Conservation (phyloP, 1,139 yeast genomes). For the Yamadazyma diospyri region DNA sequence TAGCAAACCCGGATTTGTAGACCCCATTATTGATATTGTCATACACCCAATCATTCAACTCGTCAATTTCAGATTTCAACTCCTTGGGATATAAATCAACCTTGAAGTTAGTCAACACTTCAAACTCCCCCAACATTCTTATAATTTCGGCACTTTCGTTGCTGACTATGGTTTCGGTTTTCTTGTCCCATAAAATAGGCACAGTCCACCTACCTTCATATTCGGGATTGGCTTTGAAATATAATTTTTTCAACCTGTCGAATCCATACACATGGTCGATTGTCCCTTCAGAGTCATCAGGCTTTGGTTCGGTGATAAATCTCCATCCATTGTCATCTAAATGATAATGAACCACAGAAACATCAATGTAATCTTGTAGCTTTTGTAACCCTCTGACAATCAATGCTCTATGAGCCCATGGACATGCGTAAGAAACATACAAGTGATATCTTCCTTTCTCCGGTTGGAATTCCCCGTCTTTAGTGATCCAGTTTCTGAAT, state of each 20-base stretch:
- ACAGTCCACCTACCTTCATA: constrained; percentile 85
- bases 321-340: constrained; percentile 88
- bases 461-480: constrained; percentile 62
- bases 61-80: constrained; percentile 60
- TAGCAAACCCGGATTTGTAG: constrained; percentile 89
- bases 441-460: constrained; percentile 82
- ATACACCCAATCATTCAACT: constrained; percentile 79
- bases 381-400: constrained; percentile 80
- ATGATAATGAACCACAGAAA: constrained; percentile 85
- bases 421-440: constrained; percentile 86
- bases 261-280: constrained; percentile 62
- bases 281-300: constrained; percentile 51
- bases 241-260: constrained; percentile 63
- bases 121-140: constrained; percentile 69
- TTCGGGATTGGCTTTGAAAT: constrained; percentile 70
- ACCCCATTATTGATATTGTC: constrained; percentile 90
- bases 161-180: constrained; percentile 76
- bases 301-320: constrained; percentile 42
- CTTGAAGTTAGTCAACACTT: constrained; percentile 33
- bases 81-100: constrained; percentile 64
- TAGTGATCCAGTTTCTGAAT: constrained; percentile 55
- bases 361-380: constrained; percentile 53
- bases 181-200: constrained; percentile 89
- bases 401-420: constrained; percentile 92
- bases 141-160: constrained; percentile 89